Conservation (phyloP, 23 red algal genomes). For the Gracilaria domingensis region DNA sequence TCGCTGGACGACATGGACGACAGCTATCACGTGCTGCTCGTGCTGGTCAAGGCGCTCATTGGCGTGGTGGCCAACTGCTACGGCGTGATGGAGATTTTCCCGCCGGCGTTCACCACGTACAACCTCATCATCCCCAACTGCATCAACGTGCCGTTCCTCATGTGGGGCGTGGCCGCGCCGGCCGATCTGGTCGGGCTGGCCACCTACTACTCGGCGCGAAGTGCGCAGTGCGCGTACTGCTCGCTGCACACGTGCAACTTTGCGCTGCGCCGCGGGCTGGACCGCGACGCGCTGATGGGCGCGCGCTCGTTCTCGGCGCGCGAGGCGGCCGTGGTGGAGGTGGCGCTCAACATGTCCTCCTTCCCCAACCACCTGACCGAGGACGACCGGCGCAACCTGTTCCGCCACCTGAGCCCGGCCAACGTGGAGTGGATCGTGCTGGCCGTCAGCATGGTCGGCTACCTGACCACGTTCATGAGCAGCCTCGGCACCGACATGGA, state of each 20-base stretch:
- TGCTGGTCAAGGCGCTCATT: conserved; percentile 34
- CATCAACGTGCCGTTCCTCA: conserved; percentile 60
- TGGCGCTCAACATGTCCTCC: conserved; percentile 58
- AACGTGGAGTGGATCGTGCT: conserved; percentile 70
- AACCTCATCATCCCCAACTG: conserved; percentile 66
- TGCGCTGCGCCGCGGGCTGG: conserved; percentile 60
- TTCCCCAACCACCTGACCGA: conserved; percentile 59
- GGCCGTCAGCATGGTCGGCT: conserved; percentile 63
- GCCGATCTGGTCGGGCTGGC: conserved; percentile 38
- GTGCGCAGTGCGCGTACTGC: conserved; percentile 65
- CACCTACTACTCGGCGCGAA: conserved; percentile 52
- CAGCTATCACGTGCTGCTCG: conserved; percentile 43
- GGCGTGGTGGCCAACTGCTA: conserved; percentile 63
- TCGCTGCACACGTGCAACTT: conserved; percentile 74
- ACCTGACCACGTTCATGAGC: conserved; percentile 64
- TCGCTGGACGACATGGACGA: conserved; percentile 50
- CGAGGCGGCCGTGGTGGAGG: conserved; percentile 56
- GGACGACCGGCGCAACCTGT: conserved; percentile 49
- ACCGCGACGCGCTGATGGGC: conserved; percentile 39
- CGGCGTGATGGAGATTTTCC: conserved; percentile 68
- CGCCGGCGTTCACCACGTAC: conserved; percentile 65
- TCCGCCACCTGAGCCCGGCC: conserved; percentile 25
- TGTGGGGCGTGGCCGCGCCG: conserved; percentile 46
- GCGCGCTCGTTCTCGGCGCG: conserved; percentile 22
- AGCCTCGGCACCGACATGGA: conserved; percentile 63